Base-by-base conservation (phyloP, 2,329 filamentous ascomycete genomes). In the Aspergillus sp. region DNA sequence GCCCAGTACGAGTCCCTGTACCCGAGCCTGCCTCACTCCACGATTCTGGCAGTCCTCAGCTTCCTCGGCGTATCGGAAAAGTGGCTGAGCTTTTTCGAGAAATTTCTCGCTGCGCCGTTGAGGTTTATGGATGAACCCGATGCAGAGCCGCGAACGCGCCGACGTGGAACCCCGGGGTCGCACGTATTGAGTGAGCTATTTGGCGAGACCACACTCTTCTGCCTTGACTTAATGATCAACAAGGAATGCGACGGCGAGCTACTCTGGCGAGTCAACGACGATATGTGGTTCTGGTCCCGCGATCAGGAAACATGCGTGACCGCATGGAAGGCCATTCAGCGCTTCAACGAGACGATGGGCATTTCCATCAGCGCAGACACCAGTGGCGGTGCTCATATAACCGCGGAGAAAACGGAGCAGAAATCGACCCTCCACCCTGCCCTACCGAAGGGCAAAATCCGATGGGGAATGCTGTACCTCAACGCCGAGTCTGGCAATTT, bases 401-500 rank as follows among this genome's bases (percentile, higher is more conserved):
- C 24, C 16, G 24, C 4, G 16, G 32, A 8, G 22, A 20, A 4
- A 30, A 9, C 38, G 7, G 13, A 8, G 2, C 17, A 24, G 5
- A 30, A 32, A 1, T 24, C 32, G 6, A 17, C 6, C 0, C 4
- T 47, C 8, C 16, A 51, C 10, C 45, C 53, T 3, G 14, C 19
- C 8, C 19, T 56, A 6, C 54, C 54, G 2, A 16, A 26, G 2
- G 54, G 54, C 2, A 47, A 47, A 19, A 54, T 56, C 11, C n/a
- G 51, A 32, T 56, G 54, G 54, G 54, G 54, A 3, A 56, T 56
- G 54, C 32, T 56, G 6, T 56, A 56, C 13, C 45, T 56, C 6
- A 54, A 56, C 9, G 20, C 54, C 2, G 30, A 47, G 8, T 52
- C 54, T 1, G 54, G 54, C 1, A 45, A 45, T 1, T 56, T 56